Conservation (phyloP, 208 protist species). For the Herpetomonas samuelpessoai region DNA sequence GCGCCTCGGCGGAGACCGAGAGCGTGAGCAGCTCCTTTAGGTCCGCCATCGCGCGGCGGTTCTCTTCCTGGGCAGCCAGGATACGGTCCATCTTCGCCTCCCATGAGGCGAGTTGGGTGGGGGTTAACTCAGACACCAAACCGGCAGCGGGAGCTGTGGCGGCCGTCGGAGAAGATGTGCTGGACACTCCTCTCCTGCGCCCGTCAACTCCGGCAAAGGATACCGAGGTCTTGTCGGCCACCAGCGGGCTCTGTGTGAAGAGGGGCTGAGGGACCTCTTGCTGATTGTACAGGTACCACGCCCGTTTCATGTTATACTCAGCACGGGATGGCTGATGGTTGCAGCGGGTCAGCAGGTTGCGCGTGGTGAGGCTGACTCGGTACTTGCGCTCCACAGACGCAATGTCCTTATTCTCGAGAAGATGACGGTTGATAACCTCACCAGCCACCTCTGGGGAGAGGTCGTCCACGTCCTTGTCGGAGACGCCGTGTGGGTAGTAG, state of each 20-base stretch:
- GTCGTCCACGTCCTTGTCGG: conserved; percentile 58
- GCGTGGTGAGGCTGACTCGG: conserved; percentile 82
- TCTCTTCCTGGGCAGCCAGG: conserved; percentile 34
- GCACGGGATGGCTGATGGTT: conserved; percentile 70
- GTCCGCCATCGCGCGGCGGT: conserved; percentile 36
- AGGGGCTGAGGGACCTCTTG: conserved; percentile 51
- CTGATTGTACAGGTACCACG: conserved; percentile 84
- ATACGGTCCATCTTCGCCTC: conserved; percentile 46
- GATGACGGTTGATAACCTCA: conserved; percentile 71
- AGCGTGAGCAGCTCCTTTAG: conserved; percentile 44
- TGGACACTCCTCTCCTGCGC: background rate
- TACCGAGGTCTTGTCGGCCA: background rate
- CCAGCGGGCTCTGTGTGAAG: conserved; percentile 26
- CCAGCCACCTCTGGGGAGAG: conserved; percentile 53
- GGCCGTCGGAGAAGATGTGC: too few relatives aligned
- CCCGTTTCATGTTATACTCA: conserved; percentile 87
- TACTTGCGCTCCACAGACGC: conserved; percentile 48
- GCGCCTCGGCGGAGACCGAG: conserved; percentile 13
- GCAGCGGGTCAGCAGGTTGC: conserved; percentile 86
- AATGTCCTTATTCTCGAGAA: conserved; percentile 59
- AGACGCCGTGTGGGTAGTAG: conserved; percentile 87
- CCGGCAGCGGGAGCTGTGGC: background rate
- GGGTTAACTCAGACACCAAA: background rate
- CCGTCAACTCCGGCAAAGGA: conserved; percentile 16
- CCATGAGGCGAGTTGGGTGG: conserved; percentile 11